phyloP scores from a whole-genome alignment of 176 grass and related monocot genomes.

The Poa pratensis region DNA sequence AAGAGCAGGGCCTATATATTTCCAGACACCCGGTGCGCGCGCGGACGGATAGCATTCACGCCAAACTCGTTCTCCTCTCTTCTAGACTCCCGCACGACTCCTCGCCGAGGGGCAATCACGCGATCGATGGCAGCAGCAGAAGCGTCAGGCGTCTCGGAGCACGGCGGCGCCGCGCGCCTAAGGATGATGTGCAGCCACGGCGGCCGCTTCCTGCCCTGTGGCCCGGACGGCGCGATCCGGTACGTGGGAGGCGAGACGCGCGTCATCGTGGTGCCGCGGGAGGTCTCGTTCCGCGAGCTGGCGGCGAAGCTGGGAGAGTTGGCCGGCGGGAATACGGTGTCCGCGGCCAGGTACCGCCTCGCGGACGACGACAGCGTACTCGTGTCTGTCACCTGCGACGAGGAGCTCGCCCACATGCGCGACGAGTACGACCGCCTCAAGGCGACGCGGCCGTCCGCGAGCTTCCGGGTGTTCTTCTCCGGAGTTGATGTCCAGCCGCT shows the following conservation, averaged over 20 bases:
- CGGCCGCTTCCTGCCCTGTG: conserved; percentile 36
- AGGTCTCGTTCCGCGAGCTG: conserved; percentile 34
- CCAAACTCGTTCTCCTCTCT: background rate
- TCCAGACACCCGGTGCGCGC: background rate
- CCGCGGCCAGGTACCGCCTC: conserved; percentile 43
- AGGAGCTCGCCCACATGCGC: conserved; percentile 50
- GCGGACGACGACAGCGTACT: conserved; percentile 39
- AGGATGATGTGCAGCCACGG: conserved; percentile 50
- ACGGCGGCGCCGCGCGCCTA: background rate
- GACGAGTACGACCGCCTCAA: conserved; percentile 54
- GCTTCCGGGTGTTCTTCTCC: conserved; percentile 43
- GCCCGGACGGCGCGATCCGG: background rate
- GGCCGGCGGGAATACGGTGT: conserved; percentile 1
- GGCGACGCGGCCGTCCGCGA: conserved; percentile 2
- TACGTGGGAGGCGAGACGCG: conserved; percentile 54
- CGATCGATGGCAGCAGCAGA: background rate
- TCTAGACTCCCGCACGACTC: background rate
- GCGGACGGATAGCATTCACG: background rate
- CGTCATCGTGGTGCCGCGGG: conserved; percentile 39
- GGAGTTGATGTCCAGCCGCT: background rate
- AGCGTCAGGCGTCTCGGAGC: background rate
- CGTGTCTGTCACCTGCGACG: conserved; percentile 54
- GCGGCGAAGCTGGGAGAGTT: conserved; percentile 14
- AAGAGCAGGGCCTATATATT: background rate
- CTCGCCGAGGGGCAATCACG: background rate